phyloP scores from a whole-genome alignment of 2,329 filamentous ascomycete species.

The Epichloe hybrida region DNA sequence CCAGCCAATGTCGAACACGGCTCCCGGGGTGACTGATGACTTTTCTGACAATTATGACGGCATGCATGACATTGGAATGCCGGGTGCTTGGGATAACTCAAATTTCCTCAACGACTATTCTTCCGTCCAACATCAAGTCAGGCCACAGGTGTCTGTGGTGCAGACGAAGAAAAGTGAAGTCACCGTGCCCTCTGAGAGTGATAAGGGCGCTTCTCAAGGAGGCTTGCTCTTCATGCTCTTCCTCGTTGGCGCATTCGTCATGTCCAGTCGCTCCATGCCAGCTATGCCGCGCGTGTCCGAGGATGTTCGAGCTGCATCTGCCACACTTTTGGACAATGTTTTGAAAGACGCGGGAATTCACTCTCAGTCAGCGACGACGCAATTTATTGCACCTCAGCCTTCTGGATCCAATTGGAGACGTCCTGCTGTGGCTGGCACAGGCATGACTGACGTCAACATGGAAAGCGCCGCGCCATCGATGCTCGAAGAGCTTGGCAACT shows the following conservation, averaged over 20 bases:
- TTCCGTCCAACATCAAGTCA: slow-evolving; percentile 48
- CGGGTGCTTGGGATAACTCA: slow-evolving; percentile 67
- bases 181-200: slow-evolving; percentile 30
- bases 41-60: slow-evolving; percentile 63
- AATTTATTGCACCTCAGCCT: slow-evolving; percentile 36
- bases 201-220: slow-evolving; percentile 61
- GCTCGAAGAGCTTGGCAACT: slow-evolving; percentile 53
- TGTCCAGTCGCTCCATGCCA: slow-evolving; percentile 65
- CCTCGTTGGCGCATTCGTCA: slow-evolving; percentile 89
- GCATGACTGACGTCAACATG: slow-evolving; percentile 27
- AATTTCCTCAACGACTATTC: slow-evolving; percentile 57
- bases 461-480: slow-evolving; percentile 38
- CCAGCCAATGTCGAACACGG: slow-evolving; percentile 25
- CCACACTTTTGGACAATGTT: slow-evolving; percentile 64
- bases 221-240: slow-evolving; percentile 88
- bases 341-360: slow-evolving; percentile 65
- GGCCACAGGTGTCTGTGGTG: slow-evolving; percentile 38
- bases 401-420: slow-evolving; percentile 36
- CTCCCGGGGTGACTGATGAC: slow-evolving; percentile 36
- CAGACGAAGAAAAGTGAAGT: slow-evolving; percentile 36
- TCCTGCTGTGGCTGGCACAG: slow-evolving; percentile 25
- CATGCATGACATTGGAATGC: slow-evolving; percentile 75
- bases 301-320: slow-evolving; percentile 65
- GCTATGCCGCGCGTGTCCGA: slow-evolving; percentile 68
- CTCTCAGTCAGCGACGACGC: slow-evolving; percentile 27